Percentiles rank a stretch among this genome's conserved stretches.
Evolutionary conservation across 495 filamentous ascomycete genomes (phyloP).

Genomic region (Mycothermus thermophilus): DNA sequence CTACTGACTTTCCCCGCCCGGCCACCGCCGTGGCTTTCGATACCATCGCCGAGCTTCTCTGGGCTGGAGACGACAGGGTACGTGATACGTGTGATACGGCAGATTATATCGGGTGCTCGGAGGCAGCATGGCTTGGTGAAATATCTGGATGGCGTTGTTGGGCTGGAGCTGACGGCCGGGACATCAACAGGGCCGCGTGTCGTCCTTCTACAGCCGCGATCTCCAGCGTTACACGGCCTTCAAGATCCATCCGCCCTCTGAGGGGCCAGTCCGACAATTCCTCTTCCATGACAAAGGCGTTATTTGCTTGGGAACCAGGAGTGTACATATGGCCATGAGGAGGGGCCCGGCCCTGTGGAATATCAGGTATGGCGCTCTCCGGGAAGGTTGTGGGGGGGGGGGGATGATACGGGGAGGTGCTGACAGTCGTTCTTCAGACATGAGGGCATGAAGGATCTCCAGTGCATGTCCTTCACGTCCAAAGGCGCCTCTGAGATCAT

Average conservation of each 20-base stretch:
- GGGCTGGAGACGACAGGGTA: constrained; percentile 84
- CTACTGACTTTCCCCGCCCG: constrained; percentile 47
- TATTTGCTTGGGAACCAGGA: constrained; percentile 59
- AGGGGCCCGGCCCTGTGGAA: constrained; percentile 79
- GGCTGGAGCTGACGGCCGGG: too few relatives aligned
- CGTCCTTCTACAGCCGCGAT: constrained; percentile 71
- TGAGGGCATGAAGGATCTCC: constrained; percentile 65
- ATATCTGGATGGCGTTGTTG: too few relatives aligned
- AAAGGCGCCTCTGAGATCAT: constrained; percentile 69
- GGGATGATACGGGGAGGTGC: not conserved
- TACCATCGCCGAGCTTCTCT: constrained; percentile 71
- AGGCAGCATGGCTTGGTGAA: too few relatives aligned
- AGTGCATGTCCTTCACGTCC: constrained; percentile 88
- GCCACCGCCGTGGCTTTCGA: constrained; percentile 74
- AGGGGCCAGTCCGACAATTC: constrained; percentile 64
- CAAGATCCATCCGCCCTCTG: constrained; percentile 48
- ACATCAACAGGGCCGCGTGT: constrained; percentile 59
- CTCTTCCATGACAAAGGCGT: constrained; percentile 78
- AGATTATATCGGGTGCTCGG: too few relatives aligned
- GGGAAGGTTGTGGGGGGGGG: not conserved
- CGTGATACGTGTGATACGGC: constrained; percentile 17
- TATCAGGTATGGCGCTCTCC: constrained; percentile 38
- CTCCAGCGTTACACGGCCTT: constrained; percentile 61
- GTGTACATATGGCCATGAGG: constrained; percentile 72
- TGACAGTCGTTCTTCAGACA: constrained; percentile 28